phyloP scores from a whole-genome alignment of 2,329 filamentous ascomycete genomes.

The Fusarium gaditjirri region DNA sequence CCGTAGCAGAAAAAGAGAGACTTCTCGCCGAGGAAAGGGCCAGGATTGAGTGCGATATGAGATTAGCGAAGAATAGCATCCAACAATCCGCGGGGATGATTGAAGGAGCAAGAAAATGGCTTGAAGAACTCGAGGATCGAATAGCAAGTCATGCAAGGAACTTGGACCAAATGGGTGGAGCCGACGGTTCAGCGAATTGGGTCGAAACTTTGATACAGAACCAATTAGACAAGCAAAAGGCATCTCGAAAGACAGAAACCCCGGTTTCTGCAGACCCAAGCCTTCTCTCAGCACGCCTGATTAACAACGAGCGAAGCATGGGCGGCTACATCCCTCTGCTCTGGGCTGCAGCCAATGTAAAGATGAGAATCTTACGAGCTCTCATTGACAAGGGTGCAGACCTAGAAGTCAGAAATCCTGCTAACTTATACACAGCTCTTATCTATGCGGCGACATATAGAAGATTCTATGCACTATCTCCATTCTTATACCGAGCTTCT shows the following conservation, averaged over 20 bases:
- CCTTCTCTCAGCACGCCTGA: accelerated
- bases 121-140: not conserved
- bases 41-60: too few relatives aligned
- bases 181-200: not conserved
- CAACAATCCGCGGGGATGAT: too few relatives aligned
- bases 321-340: not conserved
- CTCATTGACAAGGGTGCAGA: not conserved
- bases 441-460: not conserved
- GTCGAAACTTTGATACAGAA: not conserved
- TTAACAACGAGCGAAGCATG: not conserved
- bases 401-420: not conserved
- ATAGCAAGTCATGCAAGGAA: not conserved
- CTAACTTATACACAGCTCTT: not conserved
- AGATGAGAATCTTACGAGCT: not conserved
- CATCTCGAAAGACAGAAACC: not conserved
- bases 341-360: not conserved
- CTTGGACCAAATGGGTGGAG: accelerated
- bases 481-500: too few relatives aligned
- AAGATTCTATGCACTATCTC: too few relatives aligned
- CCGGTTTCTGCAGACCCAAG: accelerated
- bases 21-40: not conserved
- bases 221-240: not conserved
- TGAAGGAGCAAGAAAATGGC: not conserved
- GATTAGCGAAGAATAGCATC: too few relatives aligned
- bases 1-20: not conserved